A percentile compares a stretch with the other conserved stretches of the same genome.
Evolutionary conservation across 108 stramenopile genomes (phyloP).

Genomic region (Nitzschia putrida): DNA sequence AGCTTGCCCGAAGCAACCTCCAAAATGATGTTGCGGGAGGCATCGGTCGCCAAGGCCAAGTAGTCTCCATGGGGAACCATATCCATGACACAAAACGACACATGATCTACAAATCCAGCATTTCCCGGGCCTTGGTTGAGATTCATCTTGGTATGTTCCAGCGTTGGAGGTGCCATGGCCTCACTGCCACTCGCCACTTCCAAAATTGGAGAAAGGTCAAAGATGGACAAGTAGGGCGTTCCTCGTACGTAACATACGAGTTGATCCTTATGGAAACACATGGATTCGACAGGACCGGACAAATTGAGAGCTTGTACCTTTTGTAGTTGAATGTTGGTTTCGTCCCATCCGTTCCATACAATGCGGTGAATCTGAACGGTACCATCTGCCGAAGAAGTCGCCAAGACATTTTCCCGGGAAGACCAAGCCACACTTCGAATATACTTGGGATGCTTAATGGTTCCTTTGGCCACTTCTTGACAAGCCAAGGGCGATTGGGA

Average conservation of each 20-base stretch:
- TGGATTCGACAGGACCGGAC: slow-evolving; percentile 61
- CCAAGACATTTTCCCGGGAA: slow-evolving; percentile 55
- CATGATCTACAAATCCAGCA: slow-evolving; percentile 78
- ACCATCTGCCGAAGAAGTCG: slow-evolving; percentile 82
- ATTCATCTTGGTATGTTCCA: slow-evolving; percentile 50
- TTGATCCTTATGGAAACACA: slow-evolving; percentile 68
- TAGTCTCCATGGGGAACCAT: slow-evolving; percentile 65
- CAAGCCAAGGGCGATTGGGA: slow-evolving; percentile 19
- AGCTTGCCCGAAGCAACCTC: slow-evolving; percentile 52
- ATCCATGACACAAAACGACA: slow-evolving; percentile 82
- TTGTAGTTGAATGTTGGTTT: slow-evolving; percentile 19
- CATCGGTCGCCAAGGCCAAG: slow-evolving; percentile 77
- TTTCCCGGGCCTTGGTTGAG: slow-evolving; percentile 60
- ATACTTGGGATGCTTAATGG: slow-evolving; percentile 68
- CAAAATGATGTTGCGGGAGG: slow-evolving; percentile 79
- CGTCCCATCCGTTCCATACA: slow-evolving; percentile 32
- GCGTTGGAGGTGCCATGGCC: no score
- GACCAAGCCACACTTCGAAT: slow-evolving; percentile 72
- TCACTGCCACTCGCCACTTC: slow-evolving; percentile 3
- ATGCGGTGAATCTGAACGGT: slow-evolving; percentile 64
- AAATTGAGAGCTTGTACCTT: slow-evolving; percentile 66
- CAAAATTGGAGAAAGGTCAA: slow-evolving; percentile 60
- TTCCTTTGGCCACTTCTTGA: slow-evolving; percentile 29
- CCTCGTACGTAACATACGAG: slow-evolving; percentile 77
- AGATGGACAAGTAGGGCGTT: slow-evolving; percentile 64